Base-by-base conservation (phyloP, 768 basidiomycete species). In the Mycena sanguinolenta region DNA sequence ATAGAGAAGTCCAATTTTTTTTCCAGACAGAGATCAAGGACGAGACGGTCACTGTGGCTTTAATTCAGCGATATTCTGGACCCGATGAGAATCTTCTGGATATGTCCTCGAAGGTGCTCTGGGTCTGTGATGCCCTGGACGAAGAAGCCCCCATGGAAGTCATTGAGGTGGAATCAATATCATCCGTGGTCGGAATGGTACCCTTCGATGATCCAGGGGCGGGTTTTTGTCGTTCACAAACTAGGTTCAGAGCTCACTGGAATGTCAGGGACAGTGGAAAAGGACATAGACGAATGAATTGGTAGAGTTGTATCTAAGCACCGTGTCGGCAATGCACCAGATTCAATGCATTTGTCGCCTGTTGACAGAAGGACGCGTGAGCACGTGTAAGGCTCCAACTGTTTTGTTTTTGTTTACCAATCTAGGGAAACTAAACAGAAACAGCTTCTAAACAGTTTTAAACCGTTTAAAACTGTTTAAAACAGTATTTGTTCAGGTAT, bases 1-100 rank as follows among this genome's bases (percentile, higher is more conserved):
- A 70, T 30, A 72, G 25, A 12, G 72, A 75, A 39, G 52, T 72
- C 8, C 71, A 72, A 19, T 72, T 72, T 73, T 76, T 60, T 79
- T 7, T 73, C n/a, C 55, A 67, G 54, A 57, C 13, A 58, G 74
- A 2, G 7, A 71, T 16, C 53, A 76, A 16, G 65, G 75, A 39
- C 13, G 75, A 61, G 17, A 28, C n/a, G 0, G 1, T 52, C 4
- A 67, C 52, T 50, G 65, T 46, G 23, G 73, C 75, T 5, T 6
- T 73, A n/a, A 36, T 76, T 21, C 46, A 30, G 7, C 36, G 38
- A 6, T 76, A 68, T 30, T 25, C 50, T 0, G 25, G 53, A 1
- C 73, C 69, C 3, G 65, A 74, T 59, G 21, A 14, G 0, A 53
- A 58, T 0, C 71, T 76, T 14, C 54, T 69, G 5, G 19, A 59